Evolutionary conservation across 345 rosid species (phyloP), one percentile per base, ranked within the genome.

Genomic region (Arabidopsis suecica): DNA sequence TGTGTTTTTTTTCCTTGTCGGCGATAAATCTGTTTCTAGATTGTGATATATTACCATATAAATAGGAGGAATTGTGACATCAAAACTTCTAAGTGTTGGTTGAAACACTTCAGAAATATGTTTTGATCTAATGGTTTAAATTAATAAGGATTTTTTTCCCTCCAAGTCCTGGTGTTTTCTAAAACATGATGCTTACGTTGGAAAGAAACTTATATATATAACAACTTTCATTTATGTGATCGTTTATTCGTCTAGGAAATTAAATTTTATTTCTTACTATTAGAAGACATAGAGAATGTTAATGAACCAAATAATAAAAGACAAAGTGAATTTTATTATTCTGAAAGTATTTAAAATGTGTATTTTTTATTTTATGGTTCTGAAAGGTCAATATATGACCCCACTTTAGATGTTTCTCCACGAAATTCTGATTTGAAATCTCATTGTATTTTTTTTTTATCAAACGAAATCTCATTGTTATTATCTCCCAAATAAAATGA

Each of bases 1-100:
- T 40, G 16, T 12, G 32, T 33, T 9, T 20, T 38, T 5, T 13
- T 5, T 11, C 11, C 13, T 41, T 23, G 50, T 61, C 36, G 50
- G 49, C 30, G 10, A 65, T 47, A 47, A 38, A 25, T 55, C 51
- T 65, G 18, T 57, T 25, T 57, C 13, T 12, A 25, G 61, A 66
- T 25, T 68, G 60, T 30, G 72, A 66, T 74, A 48, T 74, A 59
- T 58, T 59, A 56, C 66, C 78, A 45, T 16, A 57, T 18, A 56
- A 45, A 25, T 37, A 32, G 3, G 20, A 13, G 14, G 18, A 63
- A 32, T 38, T 73, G 36, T 22, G 36, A 73, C 38, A 53, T 11
- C 32, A 12, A 20, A 38, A 42, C 22, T 38, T 64, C 48, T 16
- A 33, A 65, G 18, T 73, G 1, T 23, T 64, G 8, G 30, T 54